phyloP scores from a whole-genome alignment of 352 stramenopile species.

The Phytophthora pistaciae region DNA sequence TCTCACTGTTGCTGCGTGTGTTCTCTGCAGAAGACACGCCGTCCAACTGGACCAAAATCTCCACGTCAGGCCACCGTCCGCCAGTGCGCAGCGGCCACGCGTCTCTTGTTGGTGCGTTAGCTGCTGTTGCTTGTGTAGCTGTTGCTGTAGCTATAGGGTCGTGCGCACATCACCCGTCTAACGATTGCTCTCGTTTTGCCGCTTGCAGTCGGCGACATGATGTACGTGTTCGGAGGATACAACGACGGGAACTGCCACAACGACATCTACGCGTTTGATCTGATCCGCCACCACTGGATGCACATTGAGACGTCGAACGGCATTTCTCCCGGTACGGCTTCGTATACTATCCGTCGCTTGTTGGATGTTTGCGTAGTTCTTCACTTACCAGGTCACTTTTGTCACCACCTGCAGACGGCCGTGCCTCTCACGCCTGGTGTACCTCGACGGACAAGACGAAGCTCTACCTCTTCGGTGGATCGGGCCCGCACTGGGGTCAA shows the following conservation, averaged over 20 bases:
- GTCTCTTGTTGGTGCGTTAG: slow-evolving; percentile 70
- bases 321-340: slow-evolving; percentile 65
- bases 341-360: neutral
- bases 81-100: slow-evolving; percentile 84
- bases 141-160: neutral
- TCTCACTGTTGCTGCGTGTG: neutral
- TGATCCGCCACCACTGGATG: slow-evolving; percentile 83
- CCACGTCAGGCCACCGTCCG: slow-evolving; percentile 71
- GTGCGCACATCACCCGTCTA: neutral
- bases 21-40: slow-evolving; percentile 46
- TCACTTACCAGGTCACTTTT: slow-evolving; percentile 4
- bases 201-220: slow-evolving; percentile 70
- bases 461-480: slow-evolving; percentile 83
- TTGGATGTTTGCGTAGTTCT: neutral
- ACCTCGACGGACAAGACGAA: slow-evolving; percentile 78
- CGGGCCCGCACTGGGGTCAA: slow-evolving; percentile 83
- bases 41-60: slow-evolving; percentile 82
- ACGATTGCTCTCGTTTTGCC: slow-evolving; percentile 1
- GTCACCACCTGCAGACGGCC: slow-evolving; percentile 49
- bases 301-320: slow-evolving; percentile 79
- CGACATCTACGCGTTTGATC: slow-evolving; percentile 85
- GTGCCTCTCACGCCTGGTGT: slow-evolving; percentile 82
- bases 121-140: neutral
- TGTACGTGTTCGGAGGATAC: slow-evolving; percentile 89
- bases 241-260: slow-evolving; percentile 90